A percentile compares a stretch with the other conserved stretches of the same genome.
These are phyloP conservation scores for Tolypocladium nubicola DNA, from an alignment of 2,329 filamentous ascomycete genomes.

Conservation along the genomic window DNA sequence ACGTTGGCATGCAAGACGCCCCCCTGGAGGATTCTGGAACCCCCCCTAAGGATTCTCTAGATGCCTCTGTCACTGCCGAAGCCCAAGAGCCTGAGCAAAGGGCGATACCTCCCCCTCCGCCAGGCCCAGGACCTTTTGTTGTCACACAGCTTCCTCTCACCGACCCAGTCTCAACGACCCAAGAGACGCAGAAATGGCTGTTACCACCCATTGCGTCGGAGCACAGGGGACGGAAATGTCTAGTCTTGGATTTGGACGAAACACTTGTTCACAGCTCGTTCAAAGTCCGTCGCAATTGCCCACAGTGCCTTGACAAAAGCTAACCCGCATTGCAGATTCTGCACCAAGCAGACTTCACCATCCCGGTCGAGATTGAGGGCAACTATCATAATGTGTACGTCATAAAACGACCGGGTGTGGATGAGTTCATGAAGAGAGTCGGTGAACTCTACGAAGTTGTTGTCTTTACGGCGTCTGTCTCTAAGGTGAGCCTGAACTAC, in stretches of 20 bases:
- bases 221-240: slow-evolving; percentile 79
- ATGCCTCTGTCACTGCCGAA: slow-evolving; percentile 27
- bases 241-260: slow-evolving; percentile 92
- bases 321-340: slow-evolving; percentile 55
- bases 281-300: slow-evolving; percentile 51
- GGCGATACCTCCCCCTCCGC: slow-evolving; percentile 33
- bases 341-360: slow-evolving; percentile 97
- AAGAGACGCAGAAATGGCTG: slow-evolving; percentile 50
- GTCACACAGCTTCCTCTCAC: slow-evolving; percentile 25
- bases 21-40: slow-evolving; percentile 38
- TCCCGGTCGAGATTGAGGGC: slow-evolving; percentile 96
- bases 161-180: slow-evolving; percentile 31
- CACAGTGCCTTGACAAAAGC: not conserved
- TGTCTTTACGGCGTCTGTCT: slow-evolving; percentile 96
- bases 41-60: slow-evolving; percentile 39
- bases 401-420: slow-evolving; percentile 96
- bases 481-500: slow-evolving; percentile 55
- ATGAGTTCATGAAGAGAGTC: slow-evolving; percentile 97
- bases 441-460: slow-evolving; percentile 97
- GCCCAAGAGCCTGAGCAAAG: slow-evolving; percentile 22
- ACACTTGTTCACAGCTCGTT: slow-evolving; percentile 98
- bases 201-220: slow-evolving; percentile 73
- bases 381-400: slow-evolving; percentile 99
- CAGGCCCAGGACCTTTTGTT: slow-evolving; percentile 31
- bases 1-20: slow-evolving; percentile 58